Percentiles rank a stretch among this genome's conserved stretches.
Conservation (phyloP, 129 eudicot species). For the Mikania micrantha region DNA sequence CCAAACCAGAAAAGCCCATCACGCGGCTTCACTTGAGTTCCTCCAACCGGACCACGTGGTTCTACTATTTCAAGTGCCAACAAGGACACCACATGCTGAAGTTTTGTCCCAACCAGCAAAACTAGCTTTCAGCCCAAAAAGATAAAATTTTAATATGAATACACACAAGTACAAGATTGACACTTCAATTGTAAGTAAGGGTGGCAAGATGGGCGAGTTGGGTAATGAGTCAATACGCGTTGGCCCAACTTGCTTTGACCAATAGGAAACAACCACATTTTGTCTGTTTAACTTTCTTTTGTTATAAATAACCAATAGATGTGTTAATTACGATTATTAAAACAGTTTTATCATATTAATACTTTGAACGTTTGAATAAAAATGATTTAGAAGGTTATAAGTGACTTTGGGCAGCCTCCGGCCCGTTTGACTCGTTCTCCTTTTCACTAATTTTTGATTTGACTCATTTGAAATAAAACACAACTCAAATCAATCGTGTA, state of each 20-base stretch:
- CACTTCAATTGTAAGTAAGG: not conserved
- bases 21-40: slow-evolving; percentile 83
- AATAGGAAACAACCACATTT: too few species aligned
- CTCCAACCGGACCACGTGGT: slow-evolving; percentile 57
- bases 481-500: not conserved
- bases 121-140: slow-evolving; percentile 50
- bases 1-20: slow-evolving; percentile 96
- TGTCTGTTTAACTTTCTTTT: not conserved
- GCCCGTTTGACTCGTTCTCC: not conserved
- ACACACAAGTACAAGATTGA: not conserved
- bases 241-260: too few species aligned
- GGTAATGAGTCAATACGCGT: not conserved
- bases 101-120: slow-evolving; percentile 93
- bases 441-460: not conserved
- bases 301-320: not conserved
- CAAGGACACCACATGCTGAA: slow-evolving; percentile 90
- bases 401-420: not conserved
- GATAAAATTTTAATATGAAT: not conserved
- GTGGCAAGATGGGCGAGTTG: not conserved
- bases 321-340: not conserved
- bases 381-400: not conserved
- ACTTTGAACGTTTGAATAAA: not conserved
- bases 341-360: not conserved
- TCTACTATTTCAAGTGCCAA: slow-evolving; percentile 86
- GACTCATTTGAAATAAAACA: not conserved